A percentile compares a stretch with the other conserved stretches of the same genome.
phyloP scores from a whole-genome alignment of 768 basidiomycete species.

The Leccinum longicurvipes region DNA sequence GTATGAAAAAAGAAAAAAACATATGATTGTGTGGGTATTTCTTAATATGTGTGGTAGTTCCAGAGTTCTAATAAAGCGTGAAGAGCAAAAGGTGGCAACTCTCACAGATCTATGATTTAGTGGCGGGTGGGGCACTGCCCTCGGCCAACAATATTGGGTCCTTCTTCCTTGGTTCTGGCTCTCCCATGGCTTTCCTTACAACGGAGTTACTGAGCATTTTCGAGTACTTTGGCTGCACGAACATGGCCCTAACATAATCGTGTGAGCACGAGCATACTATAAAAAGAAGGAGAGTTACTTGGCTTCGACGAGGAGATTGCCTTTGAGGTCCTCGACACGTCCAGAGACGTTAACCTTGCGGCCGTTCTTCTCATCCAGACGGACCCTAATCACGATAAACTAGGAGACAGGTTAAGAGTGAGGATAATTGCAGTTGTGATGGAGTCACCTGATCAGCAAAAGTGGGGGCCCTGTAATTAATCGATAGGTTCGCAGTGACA shows the following conservation, averaged over 20 bases:
- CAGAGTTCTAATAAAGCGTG: not conserved
- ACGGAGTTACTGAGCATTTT: slow-evolving; percentile 62
- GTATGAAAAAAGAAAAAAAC: not conserved
- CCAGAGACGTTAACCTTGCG: slow-evolving; percentile 75
- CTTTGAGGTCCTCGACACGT: slow-evolving; percentile 75
- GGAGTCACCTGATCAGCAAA: slow-evolving; percentile 73
- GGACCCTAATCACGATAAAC: slow-evolving; percentile 81
- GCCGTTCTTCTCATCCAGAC: slow-evolving; percentile 63
- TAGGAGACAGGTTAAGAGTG: slow-evolving; percentile 29
- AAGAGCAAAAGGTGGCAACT: not conserved
- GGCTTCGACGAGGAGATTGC: slow-evolving; percentile 79
- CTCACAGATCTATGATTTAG: slow-evolving; percentile 21
- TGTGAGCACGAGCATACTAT: not conserved
- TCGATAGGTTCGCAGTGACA: slow-evolving; percentile 81
- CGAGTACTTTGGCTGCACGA: slow-evolving; percentile 89
- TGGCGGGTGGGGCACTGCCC: slow-evolving; percentile 25
- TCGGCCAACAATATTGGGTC: slow-evolving; percentile 27
- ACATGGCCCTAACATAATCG: slow-evolving; percentile 53
- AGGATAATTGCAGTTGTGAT: not conserved
- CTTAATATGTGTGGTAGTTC: not conserved
- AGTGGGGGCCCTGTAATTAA: slow-evolving; percentile 86
- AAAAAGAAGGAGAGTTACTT: slow-evolving; percentile 46
- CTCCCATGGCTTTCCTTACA: slow-evolving; percentile 65
- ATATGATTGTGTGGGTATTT: not conserved
- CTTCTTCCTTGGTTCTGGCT: slow-evolving; percentile 34